Conservation (phyloP, 768 basidiomycete species). For the Gloeopeniophorella convolvens region DNA sequence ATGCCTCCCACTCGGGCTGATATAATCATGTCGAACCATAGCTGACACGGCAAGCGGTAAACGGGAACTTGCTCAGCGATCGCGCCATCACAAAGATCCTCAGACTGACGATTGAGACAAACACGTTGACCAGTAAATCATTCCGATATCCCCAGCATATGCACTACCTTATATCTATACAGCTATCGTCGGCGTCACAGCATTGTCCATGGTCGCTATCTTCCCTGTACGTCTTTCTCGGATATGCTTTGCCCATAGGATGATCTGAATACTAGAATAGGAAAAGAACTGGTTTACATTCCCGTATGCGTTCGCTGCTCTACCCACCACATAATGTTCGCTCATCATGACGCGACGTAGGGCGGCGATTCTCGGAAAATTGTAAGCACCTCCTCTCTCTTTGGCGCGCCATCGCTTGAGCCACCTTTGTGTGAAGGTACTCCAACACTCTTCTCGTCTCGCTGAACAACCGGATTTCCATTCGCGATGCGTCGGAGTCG, state of each 20-base stretch:
- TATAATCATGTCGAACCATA: too few species aligned
- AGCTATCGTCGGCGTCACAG: neutral
- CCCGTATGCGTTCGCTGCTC: neutral
- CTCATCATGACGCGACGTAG: too few species aligned
- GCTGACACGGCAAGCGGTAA: neutral
- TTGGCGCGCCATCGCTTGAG: too few species aligned
- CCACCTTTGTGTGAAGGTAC: too few species aligned
- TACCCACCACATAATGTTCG: too few species aligned
- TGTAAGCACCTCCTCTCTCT: too few species aligned
- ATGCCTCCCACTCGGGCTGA: too few species aligned
- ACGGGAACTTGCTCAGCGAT: neutral
- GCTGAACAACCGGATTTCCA: too few species aligned
- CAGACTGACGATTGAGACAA: constrained; percentile 25
- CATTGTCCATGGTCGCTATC: neutral
- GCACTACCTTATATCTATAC: neutral
- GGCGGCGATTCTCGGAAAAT: too few species aligned
- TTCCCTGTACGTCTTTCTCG: neutral
- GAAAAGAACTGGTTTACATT: neutral
- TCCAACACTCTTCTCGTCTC: too few species aligned
- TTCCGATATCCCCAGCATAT: neutral
- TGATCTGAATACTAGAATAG: neutral
- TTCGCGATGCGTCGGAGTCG: too few species aligned
- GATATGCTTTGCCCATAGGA: neutral
- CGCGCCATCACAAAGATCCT: constrained; percentile 21
- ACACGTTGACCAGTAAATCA: constrained; percentile 16